Evolutionary conservation across 2,329 filamentous ascomycete genomes (phyloP), one percentile per base, ranked within the genome.

Genomic region (Bipolaris sorokiniana): DNA sequence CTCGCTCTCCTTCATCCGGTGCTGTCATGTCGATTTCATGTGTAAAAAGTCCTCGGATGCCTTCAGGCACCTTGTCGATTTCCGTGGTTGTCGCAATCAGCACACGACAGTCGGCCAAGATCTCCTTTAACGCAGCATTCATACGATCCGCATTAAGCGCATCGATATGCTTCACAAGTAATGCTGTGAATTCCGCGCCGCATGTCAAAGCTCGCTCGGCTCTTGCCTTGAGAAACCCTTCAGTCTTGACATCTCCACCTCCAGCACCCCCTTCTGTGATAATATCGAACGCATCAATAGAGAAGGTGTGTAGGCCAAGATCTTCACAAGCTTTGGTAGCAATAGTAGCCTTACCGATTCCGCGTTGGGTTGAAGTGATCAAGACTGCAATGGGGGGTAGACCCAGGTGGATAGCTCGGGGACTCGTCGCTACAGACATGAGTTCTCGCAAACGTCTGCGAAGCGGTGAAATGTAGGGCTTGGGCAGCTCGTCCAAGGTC

Each of bases 11-110:
- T 74, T 99, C 95, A 67, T 98, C 93, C 0, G 95, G 95, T 0
- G 95, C 95, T 42, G 83, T 86, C 86, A 99, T 92, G 71, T 98
- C 94, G 40, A 99, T 83, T 76, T 99, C 95, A 69, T 99, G 94
- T 0, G 92, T 97, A 75, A 99, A 98, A 2, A 98, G 82, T 10
- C 92, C 92, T 51, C 95, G 87, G 18, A 98, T 88, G 0, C 90
- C 90, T 68, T 97, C 93, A 0, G 94, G 91, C 1, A 99, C 86
- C 75, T 98, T 96, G 72, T 98, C 95, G 0, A 97, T 88, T 65
- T 98, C 94, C 6, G 92, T 97, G 0, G 94, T 97, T 0, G 95
- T 99, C 0, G 95, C 94, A 66, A 99, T 88, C 22, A 99, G 79
- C 2, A 98, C 91, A 52, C 95, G 83, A 3, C 88, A 87, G 45